Evolutionary conservation across 2,329 filamentous ascomycete species (phyloP).

Genomic region (Aspergillus uvarum): DNA sequence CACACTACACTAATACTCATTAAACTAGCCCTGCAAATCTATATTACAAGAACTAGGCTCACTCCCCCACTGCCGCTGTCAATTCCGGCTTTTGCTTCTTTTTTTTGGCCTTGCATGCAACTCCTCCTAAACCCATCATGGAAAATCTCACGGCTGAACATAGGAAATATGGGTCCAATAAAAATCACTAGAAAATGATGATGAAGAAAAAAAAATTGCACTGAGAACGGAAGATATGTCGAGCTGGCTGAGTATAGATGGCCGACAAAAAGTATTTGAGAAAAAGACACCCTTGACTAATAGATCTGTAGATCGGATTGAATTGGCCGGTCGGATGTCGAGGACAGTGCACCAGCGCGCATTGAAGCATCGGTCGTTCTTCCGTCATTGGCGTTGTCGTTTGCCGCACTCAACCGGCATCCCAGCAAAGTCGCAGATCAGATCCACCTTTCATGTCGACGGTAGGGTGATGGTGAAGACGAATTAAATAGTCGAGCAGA

Average conservation of each 20-base stretch:
- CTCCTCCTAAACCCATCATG: constrained; percentile 8
- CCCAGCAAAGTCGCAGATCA: background rate
- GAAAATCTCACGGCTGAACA: constrained; percentile 17
- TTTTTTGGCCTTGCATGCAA: background rate
- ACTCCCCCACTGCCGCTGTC: background rate
- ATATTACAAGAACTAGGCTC: constrained; percentile 19
- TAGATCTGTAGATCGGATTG: background rate
- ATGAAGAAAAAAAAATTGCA: constrained; percentile 18
- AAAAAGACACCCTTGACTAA: background rate
- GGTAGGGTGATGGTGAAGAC: constrained; percentile 16
- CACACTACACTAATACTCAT: constrained; percentile 5
- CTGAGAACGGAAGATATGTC: constrained; percentile 19
- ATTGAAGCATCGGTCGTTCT: background rate
- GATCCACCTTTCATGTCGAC: constrained; percentile 12
- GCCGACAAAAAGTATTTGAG: background rate
- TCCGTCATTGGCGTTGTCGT: constrained; percentile 1
- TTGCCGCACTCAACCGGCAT: background rate
- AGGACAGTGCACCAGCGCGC: background rate
- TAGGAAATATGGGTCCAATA: constrained; percentile 28
- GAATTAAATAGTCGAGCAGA: constrained; percentile 22
- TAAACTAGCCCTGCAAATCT: constrained; percentile 15
- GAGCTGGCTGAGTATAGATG: background rate
- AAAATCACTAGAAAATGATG: constrained; percentile 20
- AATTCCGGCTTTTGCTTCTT: background rate
- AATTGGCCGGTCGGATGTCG: background rate